Evolutionary conservation across 2,329 filamentous ascomycete genomes (phyloP).

Genomic region (Ascochyta clinopodiicola): DNA sequence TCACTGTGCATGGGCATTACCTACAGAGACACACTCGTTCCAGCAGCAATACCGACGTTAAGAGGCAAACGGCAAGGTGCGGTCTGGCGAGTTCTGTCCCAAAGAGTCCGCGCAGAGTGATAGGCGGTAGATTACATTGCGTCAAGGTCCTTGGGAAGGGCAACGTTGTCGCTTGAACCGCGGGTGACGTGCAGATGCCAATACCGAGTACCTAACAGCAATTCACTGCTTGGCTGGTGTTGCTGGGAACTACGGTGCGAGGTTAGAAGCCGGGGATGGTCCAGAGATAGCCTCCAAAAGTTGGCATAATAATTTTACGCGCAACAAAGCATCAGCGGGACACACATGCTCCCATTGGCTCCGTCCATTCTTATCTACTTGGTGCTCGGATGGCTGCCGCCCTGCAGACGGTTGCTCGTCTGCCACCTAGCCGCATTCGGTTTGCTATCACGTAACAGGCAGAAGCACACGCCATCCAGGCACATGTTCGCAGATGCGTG

Average conservation of each 20-base stretch:
- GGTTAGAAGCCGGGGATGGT: slow-evolving; percentile 28
- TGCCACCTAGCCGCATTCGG: slow-evolving; percentile 26
- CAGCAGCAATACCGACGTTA: slow-evolving; percentile 15
- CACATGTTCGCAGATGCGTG: slow-evolving; percentile 38
- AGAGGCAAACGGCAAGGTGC: slow-evolving; percentile 13
- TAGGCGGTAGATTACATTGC: slow-evolving; percentile 25
- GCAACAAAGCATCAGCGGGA: slow-evolving; percentile 34
- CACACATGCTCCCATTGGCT: slow-evolving; percentile 33
- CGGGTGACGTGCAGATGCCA: slow-evolving; percentile 37
- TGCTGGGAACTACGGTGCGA: slow-evolving; percentile 20
- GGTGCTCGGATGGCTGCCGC: slow-evolving; percentile 22
- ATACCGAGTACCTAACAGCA: slow-evolving; percentile 47
- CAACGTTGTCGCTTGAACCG: slow-evolving; percentile 20
- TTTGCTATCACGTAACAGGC: slow-evolving; percentile 37
- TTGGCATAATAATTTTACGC: slow-evolving; percentile 46
- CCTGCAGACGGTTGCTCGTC: slow-evolving; percentile 19
- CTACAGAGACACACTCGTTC: slow-evolving; percentile 6
- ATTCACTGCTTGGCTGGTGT: slow-evolving; percentile 41
- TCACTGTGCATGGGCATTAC: slow-evolving; percentile 7
- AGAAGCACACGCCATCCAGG: slow-evolving; percentile 31
- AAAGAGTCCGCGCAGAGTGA: slow-evolving; percentile 16
- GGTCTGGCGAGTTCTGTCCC: slow-evolving; percentile 17
- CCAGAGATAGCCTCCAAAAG: slow-evolving; percentile 31
- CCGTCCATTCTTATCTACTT: slow-evolving; percentile 37
- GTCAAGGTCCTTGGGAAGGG: slow-evolving; percentile 21